Evolutionary conservation across 2,329 filamentous ascomycete species (phyloP).

Genomic region (Pyrenophora teres): DNA sequence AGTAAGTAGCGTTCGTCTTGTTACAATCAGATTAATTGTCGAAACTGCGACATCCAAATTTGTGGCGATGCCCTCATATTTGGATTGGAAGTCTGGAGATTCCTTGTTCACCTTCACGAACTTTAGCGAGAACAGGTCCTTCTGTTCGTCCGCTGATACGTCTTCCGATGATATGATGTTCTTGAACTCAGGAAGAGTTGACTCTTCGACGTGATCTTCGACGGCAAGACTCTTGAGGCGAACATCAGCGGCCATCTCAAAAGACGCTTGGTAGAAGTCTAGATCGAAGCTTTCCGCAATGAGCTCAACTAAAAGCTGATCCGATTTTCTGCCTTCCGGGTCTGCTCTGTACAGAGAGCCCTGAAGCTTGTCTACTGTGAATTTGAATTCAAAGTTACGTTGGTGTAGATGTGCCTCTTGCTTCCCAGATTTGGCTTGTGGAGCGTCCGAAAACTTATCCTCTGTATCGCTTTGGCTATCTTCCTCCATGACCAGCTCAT

Average conservation of each 20-base stretch:
- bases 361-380: slow-evolving; percentile 91
- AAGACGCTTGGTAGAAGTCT: slow-evolving; percentile 84
- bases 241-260: slow-evolving; percentile 92
- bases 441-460: slow-evolving; percentile 69
- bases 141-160: slow-evolving; percentile 69
- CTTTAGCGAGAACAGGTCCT: slow-evolving; percentile 83
- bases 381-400: slow-evolving; percentile 93
- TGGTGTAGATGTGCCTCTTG: slow-evolving; percentile 71
- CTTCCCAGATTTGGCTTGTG: slow-evolving; percentile 58
- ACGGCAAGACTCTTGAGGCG: slow-evolving; percentile 83
- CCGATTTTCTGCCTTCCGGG: slow-evolving; percentile 72
- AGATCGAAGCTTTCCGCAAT: slow-evolving; percentile 88
- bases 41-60: slow-evolving; percentile 91
- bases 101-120: slow-evolving; percentile 87
- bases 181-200: slow-evolving; percentile 87
- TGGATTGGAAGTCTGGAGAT: slow-evolving; percentile 89
- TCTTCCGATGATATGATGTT: slow-evolving; percentile 95
- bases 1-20: slow-evolving; percentile 87
- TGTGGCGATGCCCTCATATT: slow-evolving; percentile 90
- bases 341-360: slow-evolving; percentile 91
- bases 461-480: slow-evolving; percentile 67
- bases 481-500: slow-evolving; percentile 79
- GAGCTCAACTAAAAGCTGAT: slow-evolving; percentile 84
- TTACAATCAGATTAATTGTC: slow-evolving; percentile 95
- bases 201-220: slow-evolving; percentile 91